Evolutionary conservation across 1,284 basidiomycete genomes (phyloP), one percentile per base, ranked within the genome.

Genomic region (Mycosarcoma maydis): DNA sequence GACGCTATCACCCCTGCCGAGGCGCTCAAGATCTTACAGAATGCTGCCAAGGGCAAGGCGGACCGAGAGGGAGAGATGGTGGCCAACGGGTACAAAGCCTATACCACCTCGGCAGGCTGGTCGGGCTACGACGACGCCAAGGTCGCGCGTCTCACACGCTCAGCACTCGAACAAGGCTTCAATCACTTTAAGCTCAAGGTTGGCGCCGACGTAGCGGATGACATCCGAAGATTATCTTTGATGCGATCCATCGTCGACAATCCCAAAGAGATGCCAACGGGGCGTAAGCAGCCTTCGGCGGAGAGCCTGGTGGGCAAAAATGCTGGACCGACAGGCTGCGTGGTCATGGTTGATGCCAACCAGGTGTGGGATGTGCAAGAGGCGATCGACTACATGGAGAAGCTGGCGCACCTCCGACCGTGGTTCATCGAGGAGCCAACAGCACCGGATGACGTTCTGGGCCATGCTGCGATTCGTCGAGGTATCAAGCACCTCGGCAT

Each of bases 301-400:
- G 69, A 45, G 19, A 61, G 53, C 32, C 32, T 75, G 9, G 60
- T 42, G 0, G 72, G 90, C 13, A 98, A 97, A 87, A 96, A 97
- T 73, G 93, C 94, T 6, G 92, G 94, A 10, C 92, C 92, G 3
- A 92, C 93, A 0, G 94, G 94, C 13, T 88, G 90, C 44, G 94
- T 96, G 22, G 85, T 96, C 61, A 97, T 97, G 94, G 92, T 97
- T 68, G 94, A 97, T 82, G 91, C 94, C 44, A 97, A 97, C 84
- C 94, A 94, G 83, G 92, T 97, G 19, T 97, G 93, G 93, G 93
- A 96, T 76, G 94, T 97, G 17, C 86, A 89, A 37, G 87, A 94
- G 83, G 94, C 94, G 4, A 90, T 96, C 77, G 91, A 94, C 50
- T 96, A 94, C 83, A 91, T 95, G 72, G 88, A 88, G 78, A 86